These are phyloP conservation scores for Fusarium nelsonii DNA, from an alignment of 2,329 filamentous ascomycete species.

Conservation along the genomic window DNA sequence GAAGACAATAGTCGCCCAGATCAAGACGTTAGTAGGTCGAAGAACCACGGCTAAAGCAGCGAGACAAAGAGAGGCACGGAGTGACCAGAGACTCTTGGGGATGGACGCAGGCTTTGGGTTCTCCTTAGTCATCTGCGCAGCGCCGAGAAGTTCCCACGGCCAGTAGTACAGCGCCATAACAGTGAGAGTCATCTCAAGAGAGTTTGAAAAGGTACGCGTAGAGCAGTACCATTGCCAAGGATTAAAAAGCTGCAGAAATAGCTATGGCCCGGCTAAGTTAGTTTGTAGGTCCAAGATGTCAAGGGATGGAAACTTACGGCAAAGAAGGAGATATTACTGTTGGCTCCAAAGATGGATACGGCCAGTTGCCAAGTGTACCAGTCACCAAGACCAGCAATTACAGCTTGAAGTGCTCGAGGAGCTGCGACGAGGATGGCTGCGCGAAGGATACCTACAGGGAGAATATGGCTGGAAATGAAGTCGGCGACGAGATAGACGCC, in stretches of 20 bases:
- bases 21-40: slow-evolving; percentile 87
- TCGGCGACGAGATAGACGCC: slow-evolving; percentile 75
- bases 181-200: slow-evolving; percentile 89
- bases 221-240: slow-evolving; percentile 98
- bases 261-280: slow-evolving; percentile 38
- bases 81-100: slow-evolving; percentile 47
- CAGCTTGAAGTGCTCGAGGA: slow-evolving; percentile 81
- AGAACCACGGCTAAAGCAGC: slow-evolving; percentile 87
- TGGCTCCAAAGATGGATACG: slow-evolving; percentile 75
- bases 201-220: slow-evolving; percentile 93
- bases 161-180: slow-evolving; percentile 82
- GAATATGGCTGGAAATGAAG: slow-evolving; percentile 62
- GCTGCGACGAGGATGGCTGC: slow-evolving; percentile 77
- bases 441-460: slow-evolving; percentile 67
- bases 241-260: slow-evolving; percentile 54
- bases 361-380: slow-evolving; percentile 90
- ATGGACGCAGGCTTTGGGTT: slow-evolving; percentile 52
- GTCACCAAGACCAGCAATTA: slow-evolving; percentile 82
- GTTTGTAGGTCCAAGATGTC: background rate
- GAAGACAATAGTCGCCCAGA: slow-evolving; percentile 78
- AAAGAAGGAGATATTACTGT: slow-evolving; percentile 73
- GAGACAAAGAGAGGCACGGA: slow-evolving; percentile 74
- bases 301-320: slow-evolving; percentile 66
- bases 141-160: slow-evolving; percentile 81
- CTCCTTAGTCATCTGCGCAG: slow-evolving; percentile 55